A percentile compares a stretch with the other conserved stretches of the same genome.
Conservation (phyloP, 768 basidiomycete species). For the Cytidiella melzeri region DNA sequence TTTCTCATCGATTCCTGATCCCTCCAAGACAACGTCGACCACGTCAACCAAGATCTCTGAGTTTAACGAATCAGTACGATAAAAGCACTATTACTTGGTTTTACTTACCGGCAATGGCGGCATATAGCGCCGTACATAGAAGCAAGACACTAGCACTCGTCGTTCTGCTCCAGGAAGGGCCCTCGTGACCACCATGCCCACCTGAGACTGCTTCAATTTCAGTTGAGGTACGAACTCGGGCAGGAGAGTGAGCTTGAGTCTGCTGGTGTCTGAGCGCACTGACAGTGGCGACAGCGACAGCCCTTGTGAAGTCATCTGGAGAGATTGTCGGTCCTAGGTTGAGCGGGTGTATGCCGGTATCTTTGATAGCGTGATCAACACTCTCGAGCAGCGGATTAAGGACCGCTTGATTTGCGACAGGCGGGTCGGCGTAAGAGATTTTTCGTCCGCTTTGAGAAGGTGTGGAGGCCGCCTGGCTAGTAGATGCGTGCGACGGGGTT, state of each 20-base stretch:
- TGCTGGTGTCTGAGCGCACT: slow-evolving; percentile 83
- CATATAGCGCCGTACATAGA: slow-evolving; percentile 87
- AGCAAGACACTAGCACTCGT: slow-evolving; percentile 88
- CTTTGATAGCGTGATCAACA: slow-evolving; percentile 73
- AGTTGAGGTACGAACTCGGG: slow-evolving; percentile 37
- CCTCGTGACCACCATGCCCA: slow-evolving; percentile 84
- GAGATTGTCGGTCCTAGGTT: slow-evolving; percentile 64
- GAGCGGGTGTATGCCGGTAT: slow-evolving; percentile 39
- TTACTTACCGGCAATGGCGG: slow-evolving; percentile 84
- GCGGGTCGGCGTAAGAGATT: slow-evolving; percentile 48
- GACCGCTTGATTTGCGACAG: slow-evolving; percentile 26
- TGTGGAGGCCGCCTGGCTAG: neutral
- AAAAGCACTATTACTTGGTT: neutral
- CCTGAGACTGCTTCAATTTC: slow-evolving; percentile 40
- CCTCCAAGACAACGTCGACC: slow-evolving; percentile 87
- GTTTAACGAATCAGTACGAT: slow-evolving; percentile 7
- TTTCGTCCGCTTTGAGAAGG: slow-evolving; percentile 15
- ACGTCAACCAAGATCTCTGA: slow-evolving; percentile 91
- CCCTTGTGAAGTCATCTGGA: slow-evolving; percentile 86
- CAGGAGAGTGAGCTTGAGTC: slow-evolving; percentile 42
- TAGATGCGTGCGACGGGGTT: neutral
- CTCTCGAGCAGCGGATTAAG: slow-evolving; percentile 69
- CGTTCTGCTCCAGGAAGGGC: slow-evolving; percentile 90
- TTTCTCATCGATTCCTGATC: slow-evolving; percentile 93
- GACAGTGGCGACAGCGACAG: slow-evolving; percentile 91